Evolutionary conservation across 345 rosid genomes (phyloP).

Genomic region (Hibiscus syriacus): DNA sequence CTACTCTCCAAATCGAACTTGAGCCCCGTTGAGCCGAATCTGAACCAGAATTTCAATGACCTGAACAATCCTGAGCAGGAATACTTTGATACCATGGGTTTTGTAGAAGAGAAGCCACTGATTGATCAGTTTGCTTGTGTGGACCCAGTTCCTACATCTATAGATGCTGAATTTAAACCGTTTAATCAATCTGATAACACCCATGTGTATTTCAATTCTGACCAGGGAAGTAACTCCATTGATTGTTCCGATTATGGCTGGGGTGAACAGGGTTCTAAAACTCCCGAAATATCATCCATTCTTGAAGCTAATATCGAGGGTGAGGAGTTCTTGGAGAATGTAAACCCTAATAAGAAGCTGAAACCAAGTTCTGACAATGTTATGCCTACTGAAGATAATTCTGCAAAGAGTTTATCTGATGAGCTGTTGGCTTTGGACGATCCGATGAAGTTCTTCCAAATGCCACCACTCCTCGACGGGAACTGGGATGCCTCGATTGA

Average conservation of each 20-base stretch:
- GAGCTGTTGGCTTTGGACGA: slow-evolving; percentile 59
- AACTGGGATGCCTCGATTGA: slow-evolving; percentile 71
- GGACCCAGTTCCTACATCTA: slow-evolving; percentile 23
- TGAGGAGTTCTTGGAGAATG: slow-evolving; percentile 49
- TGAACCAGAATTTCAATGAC: slow-evolving; percentile 28
- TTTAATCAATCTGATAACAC: slow-evolving; percentile 27
- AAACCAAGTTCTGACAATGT: slow-evolving; percentile 28
- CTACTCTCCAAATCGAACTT: slow-evolving; percentile 30
- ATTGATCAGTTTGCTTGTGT: slow-evolving; percentile 38
- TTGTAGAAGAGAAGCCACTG: slow-evolving; percentile 60
- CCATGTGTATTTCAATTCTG: slow-evolving; percentile 55
- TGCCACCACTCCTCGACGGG: slow-evolving; percentile 39
- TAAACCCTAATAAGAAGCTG: slow-evolving; percentile 53
- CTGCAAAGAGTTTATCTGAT: slow-evolving; percentile 39
- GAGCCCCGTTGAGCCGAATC: slow-evolving; percentile 23
- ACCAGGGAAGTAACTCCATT: slow-evolving; percentile 80
- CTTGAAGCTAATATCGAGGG: slow-evolving; percentile 35
- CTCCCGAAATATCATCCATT: slow-evolving; percentile 75
- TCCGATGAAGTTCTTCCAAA: slow-evolving; percentile 37
- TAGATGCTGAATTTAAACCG: slow-evolving; percentile 24
- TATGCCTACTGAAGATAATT: slow-evolving; percentile 24
- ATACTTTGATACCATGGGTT: slow-evolving; percentile 32
- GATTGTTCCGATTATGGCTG: slow-evolving; percentile 75
- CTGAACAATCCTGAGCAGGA: slow-evolving; percentile 40
- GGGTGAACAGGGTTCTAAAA: slow-evolving; percentile 60